A percentile compares a stretch with the other conserved stretches of the same genome.
Conservation (phyloP, 805 yeast species). For the Cyberlindnera veronae region DNA sequence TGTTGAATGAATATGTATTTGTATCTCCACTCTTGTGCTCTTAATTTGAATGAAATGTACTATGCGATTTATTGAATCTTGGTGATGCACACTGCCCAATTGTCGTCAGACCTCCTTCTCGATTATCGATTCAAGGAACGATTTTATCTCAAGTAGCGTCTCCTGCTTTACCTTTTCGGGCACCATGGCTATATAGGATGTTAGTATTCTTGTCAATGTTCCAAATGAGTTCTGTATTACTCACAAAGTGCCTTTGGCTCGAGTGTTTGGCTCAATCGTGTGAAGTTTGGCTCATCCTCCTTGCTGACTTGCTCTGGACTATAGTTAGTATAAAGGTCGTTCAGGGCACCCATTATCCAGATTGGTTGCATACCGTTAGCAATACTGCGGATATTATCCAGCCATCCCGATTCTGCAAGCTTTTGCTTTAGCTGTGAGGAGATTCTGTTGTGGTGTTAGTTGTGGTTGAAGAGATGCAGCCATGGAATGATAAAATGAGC, state of each 20-base stretch:
- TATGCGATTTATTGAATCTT: no score
- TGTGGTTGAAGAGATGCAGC: no score
- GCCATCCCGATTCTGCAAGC: constrained; percentile 82
- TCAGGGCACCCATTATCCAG: no score
- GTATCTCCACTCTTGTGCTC: no score
- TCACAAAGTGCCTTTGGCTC: constrained; percentile 63
- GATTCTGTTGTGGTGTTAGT: constrained; percentile 35
- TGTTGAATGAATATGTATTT: no score
- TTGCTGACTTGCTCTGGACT: constrained; percentile 37
- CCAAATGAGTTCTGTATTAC: constrained; percentile 19
- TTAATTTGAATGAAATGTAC: neutral
- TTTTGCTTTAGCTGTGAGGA: constrained; percentile 58
- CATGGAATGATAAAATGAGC: no score
- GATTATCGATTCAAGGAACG: constrained; percentile 51
- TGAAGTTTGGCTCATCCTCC: constrained; percentile 48
- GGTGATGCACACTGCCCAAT: neutral
- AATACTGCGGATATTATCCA: constrained; percentile 61
- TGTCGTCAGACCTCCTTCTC: constrained; percentile 29
- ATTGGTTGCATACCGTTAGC: constrained; percentile 46
- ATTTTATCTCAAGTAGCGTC: constrained; percentile 53
- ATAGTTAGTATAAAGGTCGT: no score
- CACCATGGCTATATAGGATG: constrained; percentile 42
- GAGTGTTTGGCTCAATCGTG: constrained; percentile 45
- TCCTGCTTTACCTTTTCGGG: constrained; percentile 63
- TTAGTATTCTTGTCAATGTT: constrained; percentile 10